phyloP scores from a whole-genome alignment of 345 rosid genomes.

The Salix viminalis region DNA sequence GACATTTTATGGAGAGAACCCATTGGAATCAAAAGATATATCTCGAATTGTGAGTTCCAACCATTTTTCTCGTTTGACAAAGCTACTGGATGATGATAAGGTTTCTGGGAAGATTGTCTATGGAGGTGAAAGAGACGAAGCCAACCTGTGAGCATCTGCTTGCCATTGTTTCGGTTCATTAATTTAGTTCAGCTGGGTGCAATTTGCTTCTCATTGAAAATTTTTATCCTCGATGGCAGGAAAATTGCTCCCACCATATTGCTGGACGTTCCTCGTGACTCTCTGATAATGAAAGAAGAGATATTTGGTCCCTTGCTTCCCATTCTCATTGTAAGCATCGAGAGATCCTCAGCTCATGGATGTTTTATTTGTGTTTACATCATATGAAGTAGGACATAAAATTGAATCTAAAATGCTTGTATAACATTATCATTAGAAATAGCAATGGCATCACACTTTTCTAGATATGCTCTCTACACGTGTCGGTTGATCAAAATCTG shows the following conservation, averaged over 20 bases:
- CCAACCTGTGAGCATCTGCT: conserved; percentile 55
- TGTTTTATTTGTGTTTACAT: not conserved
- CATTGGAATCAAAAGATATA: conserved; percentile 74
- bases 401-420: not conserved
- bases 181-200: not conserved
- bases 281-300: conserved; percentile 83
- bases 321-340: conserved; percentile 51
- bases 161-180: not conserved
- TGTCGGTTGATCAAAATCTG: not conserved
- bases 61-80: conserved; percentile 73
- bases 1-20: conserved; percentile 67
- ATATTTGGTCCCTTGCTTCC: conserved; percentile 98
- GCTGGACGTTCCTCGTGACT: conserved; percentile 72
- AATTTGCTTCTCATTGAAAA: not conserved
- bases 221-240: conserved; percentile 36
- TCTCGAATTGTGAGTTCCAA: conserved; percentile 73
- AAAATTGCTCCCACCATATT: conserved; percentile 81
- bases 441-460: not conserved
- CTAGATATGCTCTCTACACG: not conserved
- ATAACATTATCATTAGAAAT: not conserved
- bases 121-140: conserved; percentile 74
- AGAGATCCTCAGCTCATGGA: not conserved
- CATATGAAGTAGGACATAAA: not conserved
- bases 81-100: conserved; percentile 77
- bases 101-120: conserved; percentile 71